Conservation (phyloP, 2,329 filamentous ascomycete genomes). For the Trichoderma lentiforme region DNA sequence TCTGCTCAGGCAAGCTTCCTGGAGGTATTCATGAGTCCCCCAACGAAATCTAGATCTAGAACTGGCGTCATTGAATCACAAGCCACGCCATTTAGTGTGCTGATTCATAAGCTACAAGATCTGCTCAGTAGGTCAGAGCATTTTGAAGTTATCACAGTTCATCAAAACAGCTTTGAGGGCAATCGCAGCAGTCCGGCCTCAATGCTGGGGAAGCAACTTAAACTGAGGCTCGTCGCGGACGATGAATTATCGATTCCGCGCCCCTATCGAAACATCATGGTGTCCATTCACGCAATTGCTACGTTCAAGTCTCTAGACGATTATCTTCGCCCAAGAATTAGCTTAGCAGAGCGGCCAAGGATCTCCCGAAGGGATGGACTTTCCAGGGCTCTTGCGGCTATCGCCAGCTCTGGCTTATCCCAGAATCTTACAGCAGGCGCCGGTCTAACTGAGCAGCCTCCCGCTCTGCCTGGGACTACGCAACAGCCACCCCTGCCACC, state of each 20-base stretch:
- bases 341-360: constrained; percentile 66
- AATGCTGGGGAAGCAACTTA: constrained; percentile 94
- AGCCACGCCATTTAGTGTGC: constrained; percentile 80
- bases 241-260: constrained; percentile 87
- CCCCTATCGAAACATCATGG: constrained; percentile 90
- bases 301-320: constrained; percentile 97
- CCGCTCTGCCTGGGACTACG: constrained; percentile 36
- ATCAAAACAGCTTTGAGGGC: constrained; percentile 86
- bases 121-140: constrained; percentile 94
- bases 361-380: constrained; percentile 62
- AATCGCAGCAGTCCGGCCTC: constrained; percentile 88
- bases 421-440: constrained; percentile 44
- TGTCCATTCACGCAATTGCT: constrained; percentile 96
- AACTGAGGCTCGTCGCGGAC: constrained; percentile 83
- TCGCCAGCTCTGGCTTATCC: constrained; percentile 68
- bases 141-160: constrained; percentile 95
- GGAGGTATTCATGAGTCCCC: constrained; percentile 84
- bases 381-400: constrained; percentile 68
- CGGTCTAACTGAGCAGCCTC: constrained; percentile 45
- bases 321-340: constrained; percentile 88
- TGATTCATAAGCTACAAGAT: constrained; percentile 94
- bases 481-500: constrained; percentile 35
- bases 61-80: constrained; percentile 65
- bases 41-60: constrained; percentile 62
- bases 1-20: constrained; percentile 80